These are phyloP conservation scores for Rosa persica DNA, from an alignment of 306 rosid species.

Conservation along the genomic window DNA sequence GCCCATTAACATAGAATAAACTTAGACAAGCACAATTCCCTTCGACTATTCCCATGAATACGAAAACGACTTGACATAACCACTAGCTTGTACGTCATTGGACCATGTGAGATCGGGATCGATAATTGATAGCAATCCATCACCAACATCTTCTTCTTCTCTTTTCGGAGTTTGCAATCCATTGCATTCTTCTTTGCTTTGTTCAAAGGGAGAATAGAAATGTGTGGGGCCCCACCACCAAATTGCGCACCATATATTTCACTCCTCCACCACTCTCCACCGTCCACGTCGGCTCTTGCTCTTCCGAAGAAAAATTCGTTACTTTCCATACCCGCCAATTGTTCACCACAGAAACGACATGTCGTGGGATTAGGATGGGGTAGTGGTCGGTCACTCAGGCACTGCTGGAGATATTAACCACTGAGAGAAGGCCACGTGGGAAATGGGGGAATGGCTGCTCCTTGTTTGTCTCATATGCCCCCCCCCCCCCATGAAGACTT, in stretches of 20 bases:
- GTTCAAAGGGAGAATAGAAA: conserved; percentile 7
- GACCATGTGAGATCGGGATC: not conserved
- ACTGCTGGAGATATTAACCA: conserved; percentile 22
- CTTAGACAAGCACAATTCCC: not conserved
- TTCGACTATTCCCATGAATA: conserved; percentile 5
- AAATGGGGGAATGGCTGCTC: conserved; percentile 17
- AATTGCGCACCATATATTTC: conserved; percentile 2
- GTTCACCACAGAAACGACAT: conserved; percentile 3
- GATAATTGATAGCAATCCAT: not conserved
- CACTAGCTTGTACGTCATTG: not conserved
- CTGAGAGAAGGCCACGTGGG: conserved; percentile 35
- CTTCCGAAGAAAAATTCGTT: too few species aligned
- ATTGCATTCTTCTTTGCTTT: not conserved
- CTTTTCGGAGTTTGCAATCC: not conserved
- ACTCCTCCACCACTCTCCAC: conserved; percentile 10
- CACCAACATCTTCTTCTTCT: not conserved
- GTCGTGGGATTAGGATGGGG: not conserved
- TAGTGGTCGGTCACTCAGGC: not conserved
- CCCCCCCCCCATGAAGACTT: conserved; percentile 9
- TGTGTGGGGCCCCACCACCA: not conserved
- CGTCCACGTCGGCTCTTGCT: conserved; percentile 36
- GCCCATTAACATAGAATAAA: not conserved
- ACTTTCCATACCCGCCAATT: not conserved
- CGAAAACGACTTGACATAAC: conserved; percentile 1
- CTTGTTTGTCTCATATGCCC: conserved; percentile 4